Evolutionary conservation across 2,329 filamentous ascomycete genomes (phyloP), one percentile per base, ranked within the genome.

Genomic region (Coniochaeta sp.): DNA sequence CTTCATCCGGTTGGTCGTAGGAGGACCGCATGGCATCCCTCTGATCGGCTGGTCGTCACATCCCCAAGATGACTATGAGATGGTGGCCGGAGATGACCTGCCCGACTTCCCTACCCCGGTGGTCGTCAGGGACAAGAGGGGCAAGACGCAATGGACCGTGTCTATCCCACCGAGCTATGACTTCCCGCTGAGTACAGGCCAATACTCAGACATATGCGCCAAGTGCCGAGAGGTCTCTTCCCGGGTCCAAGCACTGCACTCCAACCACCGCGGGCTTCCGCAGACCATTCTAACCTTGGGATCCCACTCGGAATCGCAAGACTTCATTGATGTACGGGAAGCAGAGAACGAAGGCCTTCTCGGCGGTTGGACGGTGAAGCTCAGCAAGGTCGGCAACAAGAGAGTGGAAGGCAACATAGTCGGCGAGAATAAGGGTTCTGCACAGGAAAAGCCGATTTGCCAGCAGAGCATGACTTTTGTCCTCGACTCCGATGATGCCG

Each of bases 251-350:
- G 77, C 83, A 52, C 72, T 81, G 62, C 81, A 74, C 68, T 77
- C 70, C 59, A 78, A 74, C 57, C 70, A 68, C 55, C 71, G 72
- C 57, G 64, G 61, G 5, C 66, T 73, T 32, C 69, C 69, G 58
- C 73, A 73, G 58, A 64, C 69, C 62, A 75, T 56, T 68, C 76
- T n/a, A 78, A 81, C 65, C 75, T 77, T 60, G 72, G 75, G 50
- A 73, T 78, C 64, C 69, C 76, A 36, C 70, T 74, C 55, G 65
- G 86, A 89, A 66, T 75, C 83, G 52, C 73, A 79, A 30, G 89
- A 93, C 66, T 96, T 89, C 67, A 77, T 96, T 56, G 90, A 96
- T 66, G 84, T 95, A 1, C 76, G 78, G 16, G 88, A 92, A 64
- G 90, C 90, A 1, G 84, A 91, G 71, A 74, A 77, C 55, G 78